Evolutionary conservation across 2,329 filamentous ascomycete genomes (phyloP).

Genomic region (Alternaria gansuensis): DNA sequence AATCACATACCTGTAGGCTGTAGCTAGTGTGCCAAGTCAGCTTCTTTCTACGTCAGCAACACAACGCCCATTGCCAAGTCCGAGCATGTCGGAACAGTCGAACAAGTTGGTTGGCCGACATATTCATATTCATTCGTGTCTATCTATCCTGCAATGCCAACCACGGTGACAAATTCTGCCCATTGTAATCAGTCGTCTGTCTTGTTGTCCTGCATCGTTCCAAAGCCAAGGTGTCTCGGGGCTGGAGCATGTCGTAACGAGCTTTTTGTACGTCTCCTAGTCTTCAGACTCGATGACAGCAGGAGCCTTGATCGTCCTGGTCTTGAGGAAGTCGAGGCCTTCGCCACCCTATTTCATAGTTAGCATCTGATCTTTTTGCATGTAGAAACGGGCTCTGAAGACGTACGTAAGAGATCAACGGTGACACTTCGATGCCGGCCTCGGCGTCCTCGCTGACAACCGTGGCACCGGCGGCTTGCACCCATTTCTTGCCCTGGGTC

Average conservation of each 20-base stretch:
- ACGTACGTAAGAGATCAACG: conserved; percentile 94
- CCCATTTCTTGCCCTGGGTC: conserved; percentile 87
- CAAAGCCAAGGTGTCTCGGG: conserved; percentile 15
- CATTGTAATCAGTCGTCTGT: neutral
- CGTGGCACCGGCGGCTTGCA: conserved; percentile 77
- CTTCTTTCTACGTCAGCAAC: neutral
- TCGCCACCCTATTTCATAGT: conserved; percentile 64
- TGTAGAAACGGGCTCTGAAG: neutral
- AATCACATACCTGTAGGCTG: conserved; percentile 1
- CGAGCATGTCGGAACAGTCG: neutral
- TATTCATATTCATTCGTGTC: conserved; percentile 21
- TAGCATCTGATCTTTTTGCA: neutral
- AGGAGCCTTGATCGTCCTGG: conserved; percentile 68
- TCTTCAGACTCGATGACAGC: conserved; percentile 70
- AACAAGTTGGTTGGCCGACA: neutral
- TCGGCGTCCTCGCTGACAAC: conserved; percentile 68
- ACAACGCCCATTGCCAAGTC: neutral
- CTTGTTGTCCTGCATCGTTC: neutral
- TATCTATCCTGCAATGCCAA: conserved; percentile 15
- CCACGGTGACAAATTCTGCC: neutral
- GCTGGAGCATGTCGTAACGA: conserved; percentile 1
- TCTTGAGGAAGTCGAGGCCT: conserved; percentile 68
- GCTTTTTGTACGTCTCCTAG: conserved; percentile 28
- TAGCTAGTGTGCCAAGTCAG: conserved; percentile 1
- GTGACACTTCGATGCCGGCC: conserved; percentile 85